These are phyloP conservation scores for Typha latifolia DNA, from an alignment of 176 grass and related monocot genomes.

Conservation along the genomic window DNA sequence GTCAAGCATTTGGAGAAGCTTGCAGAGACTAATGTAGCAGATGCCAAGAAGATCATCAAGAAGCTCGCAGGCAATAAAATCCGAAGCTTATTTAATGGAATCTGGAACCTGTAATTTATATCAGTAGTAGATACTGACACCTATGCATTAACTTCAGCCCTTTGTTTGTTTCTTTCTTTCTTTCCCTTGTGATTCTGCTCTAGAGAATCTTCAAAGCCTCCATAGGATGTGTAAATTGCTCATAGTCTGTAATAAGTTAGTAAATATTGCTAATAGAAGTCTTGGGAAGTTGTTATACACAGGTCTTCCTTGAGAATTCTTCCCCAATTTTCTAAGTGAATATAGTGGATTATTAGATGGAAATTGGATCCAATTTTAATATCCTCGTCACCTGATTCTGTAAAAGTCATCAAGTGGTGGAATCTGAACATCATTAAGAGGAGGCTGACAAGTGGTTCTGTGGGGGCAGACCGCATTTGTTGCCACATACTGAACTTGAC, in stretches of 20 bases:
- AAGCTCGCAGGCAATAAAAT: constrained; percentile 70
- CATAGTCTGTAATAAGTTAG: neutral
- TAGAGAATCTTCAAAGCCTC: neutral
- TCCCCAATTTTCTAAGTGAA: too few species aligned
- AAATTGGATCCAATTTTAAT: too few species aligned
- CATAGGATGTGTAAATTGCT: constrained; percentile 3
- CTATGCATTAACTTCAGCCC: constrained; percentile 14
- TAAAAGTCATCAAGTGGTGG: too few species aligned
- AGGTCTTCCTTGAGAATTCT: too few species aligned
- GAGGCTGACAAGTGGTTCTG: neutral
- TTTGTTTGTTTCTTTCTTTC: constrained; percentile 17
- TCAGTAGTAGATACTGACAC: constrained; percentile 21
- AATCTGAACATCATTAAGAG: neutral
- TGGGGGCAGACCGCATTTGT: neutral
- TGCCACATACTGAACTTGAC: neutral
- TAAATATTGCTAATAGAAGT: neutral
- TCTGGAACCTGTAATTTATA: constrained; percentile 49
- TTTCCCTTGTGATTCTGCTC: neutral
- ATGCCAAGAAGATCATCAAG: constrained; percentile 81
- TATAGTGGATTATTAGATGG: too few species aligned
- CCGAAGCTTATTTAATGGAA: constrained; percentile 63
- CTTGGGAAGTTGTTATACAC: neutral
- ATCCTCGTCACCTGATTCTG: too few species aligned
- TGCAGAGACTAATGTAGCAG: constrained; percentile 50
- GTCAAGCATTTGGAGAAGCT: constrained; percentile 58